A percentile compares a stretch with the other conserved stretches of the same genome.
phyloP scores from a whole-genome alignment of 2,329 filamentous ascomycete species.

The Lecanicillium sp. region DNA sequence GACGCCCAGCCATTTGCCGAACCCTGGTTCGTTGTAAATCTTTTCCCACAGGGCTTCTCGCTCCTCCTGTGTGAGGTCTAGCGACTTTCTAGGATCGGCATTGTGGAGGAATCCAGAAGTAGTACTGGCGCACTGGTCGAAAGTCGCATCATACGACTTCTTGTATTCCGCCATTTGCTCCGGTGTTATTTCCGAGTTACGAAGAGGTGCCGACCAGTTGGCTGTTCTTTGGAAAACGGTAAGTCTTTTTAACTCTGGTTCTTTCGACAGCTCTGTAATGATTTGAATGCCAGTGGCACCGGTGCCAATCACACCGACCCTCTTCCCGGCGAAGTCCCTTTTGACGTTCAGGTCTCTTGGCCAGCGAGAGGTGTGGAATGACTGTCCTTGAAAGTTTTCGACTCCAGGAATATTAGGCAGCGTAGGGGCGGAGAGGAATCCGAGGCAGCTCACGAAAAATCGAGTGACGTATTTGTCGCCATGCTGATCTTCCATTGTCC shows the following conservation, averaged over 20 bases:
- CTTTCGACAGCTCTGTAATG: constrained; percentile 7
- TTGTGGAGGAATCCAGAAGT: no score
- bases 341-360: constrained; percentile 2
- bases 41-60: no score
- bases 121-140: no score
- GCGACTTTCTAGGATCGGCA: no score
- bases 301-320: constrained; percentile 22
- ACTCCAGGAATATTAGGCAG: constrained; percentile 6
- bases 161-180: background rate
- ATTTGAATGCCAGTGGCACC: constrained; percentile 25
- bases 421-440: no score
- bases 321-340: constrained; percentile 14
- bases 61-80: no score
- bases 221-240: constrained; percentile 22
- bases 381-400: constrained; percentile 11
- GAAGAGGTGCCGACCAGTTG: constrained; percentile 17
- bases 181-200: constrained; percentile 11
- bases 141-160: no score
- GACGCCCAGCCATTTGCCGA: constrained; percentile 9
- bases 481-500: constrained; percentile 12
- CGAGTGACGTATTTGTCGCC: constrained; percentile 12
- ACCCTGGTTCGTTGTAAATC: no score
- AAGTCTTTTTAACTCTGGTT: constrained; percentile 22
- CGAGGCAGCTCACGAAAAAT: no score
- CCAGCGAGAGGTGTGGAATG: constrained; percentile 14